These are phyloP conservation scores for Aureobasidium sp. DNA, from an alignment of 2,329 filamentous ascomycete species.

Conservation along the genomic window DNA sequence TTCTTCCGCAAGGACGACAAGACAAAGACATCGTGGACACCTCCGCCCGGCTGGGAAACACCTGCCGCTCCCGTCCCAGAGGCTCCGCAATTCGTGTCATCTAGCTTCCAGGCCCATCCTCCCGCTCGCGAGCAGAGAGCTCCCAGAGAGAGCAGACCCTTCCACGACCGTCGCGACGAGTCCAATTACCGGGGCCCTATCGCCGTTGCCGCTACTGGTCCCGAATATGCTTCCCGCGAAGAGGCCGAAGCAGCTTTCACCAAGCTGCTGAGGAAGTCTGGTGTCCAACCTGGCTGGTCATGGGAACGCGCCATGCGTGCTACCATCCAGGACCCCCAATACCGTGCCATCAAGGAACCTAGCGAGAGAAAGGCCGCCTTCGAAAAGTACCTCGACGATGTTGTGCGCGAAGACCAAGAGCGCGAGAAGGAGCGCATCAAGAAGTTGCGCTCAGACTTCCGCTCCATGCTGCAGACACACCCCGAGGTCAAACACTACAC, in stretches of 20 bases:
- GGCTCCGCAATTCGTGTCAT: conserved; percentile 22
- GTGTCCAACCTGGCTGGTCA: conserved; percentile 82
- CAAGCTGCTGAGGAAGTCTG: conserved; percentile 76
- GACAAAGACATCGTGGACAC: conserved; percentile 79
- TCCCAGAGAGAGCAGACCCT: conserved; percentile 22
- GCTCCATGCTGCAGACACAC: conserved; percentile 90
- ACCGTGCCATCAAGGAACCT: conserved; percentile 84
- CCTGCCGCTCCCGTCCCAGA: conserved; percentile 5
- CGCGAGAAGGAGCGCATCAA: conserved; percentile 85
- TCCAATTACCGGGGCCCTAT: conserved; percentile 26
- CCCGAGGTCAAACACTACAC: conserved; percentile 97
- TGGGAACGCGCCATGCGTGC: conserved; percentile 85
- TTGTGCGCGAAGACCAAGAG: conserved; percentile 87
- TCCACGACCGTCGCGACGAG: conserved; percentile 25
- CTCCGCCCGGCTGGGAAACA: conserved; percentile 45
- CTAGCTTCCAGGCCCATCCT: conserved; percentile 29
- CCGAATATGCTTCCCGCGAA: conserved; percentile 69
- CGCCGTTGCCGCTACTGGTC: conserved; percentile 32
- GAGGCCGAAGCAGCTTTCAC: conserved; percentile 90
- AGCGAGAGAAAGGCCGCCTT: conserved; percentile 85
- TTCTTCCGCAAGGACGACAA: conserved; percentile 89
- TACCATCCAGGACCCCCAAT: conserved; percentile 84
- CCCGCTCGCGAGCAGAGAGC: conserved; percentile 25
- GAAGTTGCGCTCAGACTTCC: conserved; percentile 89
- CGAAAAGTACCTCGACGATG: conserved; percentile 87